Evolutionary conservation across 495 filamentous ascomycete species (phyloP).

Genomic region (Talaromyces liani): DNA sequence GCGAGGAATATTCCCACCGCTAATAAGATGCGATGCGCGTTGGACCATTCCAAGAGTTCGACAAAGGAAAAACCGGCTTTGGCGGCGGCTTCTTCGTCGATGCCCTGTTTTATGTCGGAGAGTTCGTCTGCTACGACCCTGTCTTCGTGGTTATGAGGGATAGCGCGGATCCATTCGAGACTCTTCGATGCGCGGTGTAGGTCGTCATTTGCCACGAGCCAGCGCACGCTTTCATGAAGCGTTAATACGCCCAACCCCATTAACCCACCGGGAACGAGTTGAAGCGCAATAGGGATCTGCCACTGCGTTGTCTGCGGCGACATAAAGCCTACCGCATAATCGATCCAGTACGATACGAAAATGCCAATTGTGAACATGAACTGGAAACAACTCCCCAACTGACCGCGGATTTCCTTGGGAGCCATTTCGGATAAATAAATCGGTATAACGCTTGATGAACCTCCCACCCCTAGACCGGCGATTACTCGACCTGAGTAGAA

Average conservation of each 20-base stretch:
- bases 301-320: slow-evolving; percentile 45
- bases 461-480: slow-evolving; percentile 50
- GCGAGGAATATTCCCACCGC: slow-evolving; percentile 35
- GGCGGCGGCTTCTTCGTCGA: slow-evolving; percentile 35
- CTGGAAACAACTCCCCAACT: slow-evolving; percentile 45
- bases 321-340: slow-evolving; percentile 48
- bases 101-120: slow-evolving; percentile 32
- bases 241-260: slow-evolving; percentile 45
- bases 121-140: slow-evolving; percentile 34
- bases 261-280: slow-evolving; percentile 40
- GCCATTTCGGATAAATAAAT: slow-evolving; percentile 53
- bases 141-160: neutral
- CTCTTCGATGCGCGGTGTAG: slow-evolving; percentile 35
- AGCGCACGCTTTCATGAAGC: slow-evolving; percentile 43
- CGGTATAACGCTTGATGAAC: slow-evolving; percentile 48
- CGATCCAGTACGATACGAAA: slow-evolving; percentile 45
- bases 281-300: slow-evolving; percentile 47
- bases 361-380: slow-evolving; percentile 47
- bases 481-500: slow-evolving; percentile 45
- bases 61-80: slow-evolving; percentile 31
- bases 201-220: slow-evolving; percentile 38
- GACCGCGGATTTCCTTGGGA: slow-evolving; percentile 45
- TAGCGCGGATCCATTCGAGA: slow-evolving; percentile 42
- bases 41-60: slow-evolving; percentile 37
- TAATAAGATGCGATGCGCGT: slow-evolving; percentile 32